Evolutionary conservation across 257 asterid genomes (phyloP).

Genomic region (Cruciata laevipes): DNA sequence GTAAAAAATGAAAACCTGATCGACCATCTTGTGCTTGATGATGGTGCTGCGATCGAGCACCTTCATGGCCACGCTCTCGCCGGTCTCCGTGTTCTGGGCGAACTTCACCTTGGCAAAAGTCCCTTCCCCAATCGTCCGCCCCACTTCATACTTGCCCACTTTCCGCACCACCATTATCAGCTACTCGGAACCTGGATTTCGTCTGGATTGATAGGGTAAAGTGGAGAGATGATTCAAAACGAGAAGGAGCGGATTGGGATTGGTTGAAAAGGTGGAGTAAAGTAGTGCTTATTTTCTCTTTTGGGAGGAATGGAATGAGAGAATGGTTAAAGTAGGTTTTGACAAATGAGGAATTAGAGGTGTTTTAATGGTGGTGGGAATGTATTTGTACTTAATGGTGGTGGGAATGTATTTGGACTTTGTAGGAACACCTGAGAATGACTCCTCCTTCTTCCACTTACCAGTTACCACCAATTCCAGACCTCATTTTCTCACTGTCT

Average conservation of each 20-base stretch:
- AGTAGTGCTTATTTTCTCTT: neutral
- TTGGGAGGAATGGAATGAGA: neutral
- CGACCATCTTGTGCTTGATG: constrained; percentile 95
- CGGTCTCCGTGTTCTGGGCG: constrained; percentile 96
- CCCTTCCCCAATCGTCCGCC: constrained; percentile 96
- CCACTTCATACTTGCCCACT: constrained; percentile 95
- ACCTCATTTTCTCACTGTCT: neutral
- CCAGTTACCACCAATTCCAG: neutral
- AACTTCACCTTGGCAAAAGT: constrained; percentile 98
- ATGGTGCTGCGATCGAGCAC: constrained; percentile 92
- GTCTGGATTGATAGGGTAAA: neutral
- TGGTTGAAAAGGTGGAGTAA: constrained; percentile 5
- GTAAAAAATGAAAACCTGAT: constrained; percentile 43
- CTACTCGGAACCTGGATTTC: neutral
- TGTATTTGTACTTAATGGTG: neutral
- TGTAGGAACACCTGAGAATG: constrained; percentile 4
- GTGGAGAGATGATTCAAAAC: neutral
- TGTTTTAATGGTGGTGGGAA: no score
- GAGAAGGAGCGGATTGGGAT: neutral
- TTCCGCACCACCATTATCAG: constrained; percentile 78
- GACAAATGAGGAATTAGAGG: neutral
- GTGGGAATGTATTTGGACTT: neutral
- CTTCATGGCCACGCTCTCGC: constrained; percentile 99
- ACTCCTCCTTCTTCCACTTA: neutral
- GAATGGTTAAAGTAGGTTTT: neutral